Percentiles rank a stretch among this genome's conserved stretches.
Conservation (phyloP, 257 asterid species). For the Primulina eburnea region DNA sequence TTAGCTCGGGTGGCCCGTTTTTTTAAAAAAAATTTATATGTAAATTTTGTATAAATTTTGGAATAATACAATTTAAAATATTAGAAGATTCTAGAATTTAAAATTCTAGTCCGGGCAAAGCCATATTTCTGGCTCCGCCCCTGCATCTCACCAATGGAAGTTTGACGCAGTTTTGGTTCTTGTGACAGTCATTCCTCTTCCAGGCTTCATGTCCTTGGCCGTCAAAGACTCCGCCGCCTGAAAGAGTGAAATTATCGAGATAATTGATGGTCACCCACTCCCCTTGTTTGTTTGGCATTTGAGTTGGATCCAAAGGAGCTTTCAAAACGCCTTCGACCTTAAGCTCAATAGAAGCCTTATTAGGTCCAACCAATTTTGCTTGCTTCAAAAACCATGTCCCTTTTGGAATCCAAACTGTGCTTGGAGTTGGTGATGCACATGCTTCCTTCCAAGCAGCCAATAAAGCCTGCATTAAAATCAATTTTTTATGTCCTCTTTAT, state of each 20-base stretch:
- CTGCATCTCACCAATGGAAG: constrained; percentile 12
- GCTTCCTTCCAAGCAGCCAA: constrained; percentile 30
- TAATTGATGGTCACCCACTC: constrained; percentile 30
- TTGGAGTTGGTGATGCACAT: constrained; percentile 24
- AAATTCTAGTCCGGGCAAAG: too few relatives aligned
- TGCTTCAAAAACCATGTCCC: constrained; percentile 23
- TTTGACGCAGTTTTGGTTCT: constrained; percentile 7
- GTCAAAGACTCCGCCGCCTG: constrained; percentile 34
- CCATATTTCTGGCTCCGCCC: too few relatives aligned
- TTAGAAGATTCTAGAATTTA: too few relatives aligned
- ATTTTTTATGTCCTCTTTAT: too few relatives aligned
- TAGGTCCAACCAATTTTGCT: not conserved
- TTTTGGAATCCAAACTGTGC: constrained; percentile 26
- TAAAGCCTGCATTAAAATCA: constrained; percentile 22
- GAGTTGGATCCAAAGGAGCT: constrained; percentile 14
- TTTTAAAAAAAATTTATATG: too few relatives aligned
- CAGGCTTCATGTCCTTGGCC: constrained; percentile 37
- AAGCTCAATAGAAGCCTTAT: constrained; percentile 17
- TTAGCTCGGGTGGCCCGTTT: too few relatives aligned
- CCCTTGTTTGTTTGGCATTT: not conserved
- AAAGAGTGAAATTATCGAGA: constrained; percentile 28
- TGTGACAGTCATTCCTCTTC: constrained; percentile 32
- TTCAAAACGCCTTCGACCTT: not conserved
- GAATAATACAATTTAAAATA: too few relatives aligned
- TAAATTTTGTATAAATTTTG: too few relatives aligned